Evolutionary conservation across 2,329 filamentous ascomycete species (phyloP), one percentile per base, ranked within the genome.

Genomic region (Diaporthe sp.): DNA sequence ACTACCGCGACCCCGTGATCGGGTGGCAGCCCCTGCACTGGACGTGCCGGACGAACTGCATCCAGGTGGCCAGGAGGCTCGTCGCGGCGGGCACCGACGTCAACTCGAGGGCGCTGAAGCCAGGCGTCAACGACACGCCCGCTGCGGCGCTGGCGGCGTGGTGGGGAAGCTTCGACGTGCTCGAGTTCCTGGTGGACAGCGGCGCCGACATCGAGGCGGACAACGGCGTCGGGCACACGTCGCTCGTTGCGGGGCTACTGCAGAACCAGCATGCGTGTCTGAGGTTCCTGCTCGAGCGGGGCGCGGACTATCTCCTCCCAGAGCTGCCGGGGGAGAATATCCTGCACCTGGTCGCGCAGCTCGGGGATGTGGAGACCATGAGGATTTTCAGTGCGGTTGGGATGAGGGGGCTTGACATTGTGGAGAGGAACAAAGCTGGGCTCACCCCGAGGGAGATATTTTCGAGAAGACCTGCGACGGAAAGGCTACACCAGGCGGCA

Each of bases 1-100:
- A 47, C 60, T 9, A 66, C 60, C 60, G 60, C 60, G 60, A 66
- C 60, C 60, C 60, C 40, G 60, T 66, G 25, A 66, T 66, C 42
- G 60, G 60, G 42, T 66, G 60, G 60, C 40, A 47, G 60, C 60
- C 60, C 2, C 17, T 66, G 9, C 60, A 66, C 42, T 66, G 60
- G 60, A 47, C 60, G 3, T 47, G 60, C 28, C 8, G 60, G 28
- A 64, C 60, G 0, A 4, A 64, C 17, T 64, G 60, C 17, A 10
- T 47, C 9, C 40, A 45, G 25, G 38, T 64, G 3, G 60, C 60
- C 3, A 10, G 25, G 60, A 40, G 60, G 25, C 60, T 66, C 10
- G 60, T 66, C 19, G 60, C 60, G 10, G 60, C 60, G 25, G 60
- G 60, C 35, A 61, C 58, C 7, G 60, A 47, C 40, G 40, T 45